Evolutionary conservation across 345 rosid genomes (phyloP), one percentile per base, ranked within the genome.

Genomic region (Stellera chamaejasme): DNA sequence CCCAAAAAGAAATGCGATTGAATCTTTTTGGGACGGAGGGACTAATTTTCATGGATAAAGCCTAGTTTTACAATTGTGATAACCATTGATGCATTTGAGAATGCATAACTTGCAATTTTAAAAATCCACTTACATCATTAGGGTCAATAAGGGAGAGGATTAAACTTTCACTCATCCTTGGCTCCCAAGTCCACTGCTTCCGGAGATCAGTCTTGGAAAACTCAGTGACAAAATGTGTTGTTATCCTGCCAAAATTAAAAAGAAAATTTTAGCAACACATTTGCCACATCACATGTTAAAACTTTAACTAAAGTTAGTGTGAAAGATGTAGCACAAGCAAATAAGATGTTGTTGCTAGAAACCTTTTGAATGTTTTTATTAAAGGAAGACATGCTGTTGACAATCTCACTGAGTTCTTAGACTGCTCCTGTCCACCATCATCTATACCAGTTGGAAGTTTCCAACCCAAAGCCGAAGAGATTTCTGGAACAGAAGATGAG

Each of bases 121-220:
- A 26, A 56, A 62, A 28, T 23, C 19, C 45, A 67, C 87, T 39
- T 72, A 93, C 99, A 64, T 93, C 99, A 78, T 84, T 86, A 56
- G 97, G 84, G 76, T 93, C 99, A 42, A 90, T 65, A 73, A 93
- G 91, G 53, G 76, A 75, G 67, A 89, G 93, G 72, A 88, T 80
- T 74, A 92, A 74, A 64, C 87, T 77, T 73, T 87, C 84, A 14
- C 82, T 77, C 97, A 92, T 92, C 65, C 74, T 71, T 56, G 97
- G 96, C 64, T 88, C 94, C 97, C 97, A 92, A 47, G 76, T 74
- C 98, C 97, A 92, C 71, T 84, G 89, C 72, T 81, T 82, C 64
- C 68, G 69, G 64, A 74, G 79, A 58, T 86, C 85, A 46, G 77
- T 76, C 65, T 68, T 81, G 27, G 84, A 89, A 69, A 81, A 68